A percentile compares a stretch with the other conserved stretches of the same genome.
Evolutionary conservation across 2,329 filamentous ascomycete species (phyloP).

Genomic region (Paraphoma chrysanthemicola): DNA sequence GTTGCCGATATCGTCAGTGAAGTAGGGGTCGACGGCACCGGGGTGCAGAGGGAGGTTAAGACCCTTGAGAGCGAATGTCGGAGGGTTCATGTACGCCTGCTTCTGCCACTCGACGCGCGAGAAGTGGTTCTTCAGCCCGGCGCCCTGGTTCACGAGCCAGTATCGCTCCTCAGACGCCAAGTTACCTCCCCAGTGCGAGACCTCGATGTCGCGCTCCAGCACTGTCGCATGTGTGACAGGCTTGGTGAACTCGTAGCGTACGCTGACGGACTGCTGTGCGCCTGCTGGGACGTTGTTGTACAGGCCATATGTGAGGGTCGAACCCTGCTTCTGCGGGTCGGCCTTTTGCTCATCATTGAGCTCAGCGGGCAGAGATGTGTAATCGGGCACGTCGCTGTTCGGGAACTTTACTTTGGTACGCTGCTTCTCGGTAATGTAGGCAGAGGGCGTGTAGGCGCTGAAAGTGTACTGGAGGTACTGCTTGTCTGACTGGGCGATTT

Average conservation of each 20-base stretch:
- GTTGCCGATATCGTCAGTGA: constrained; percentile 94
- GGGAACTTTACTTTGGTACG: constrained; percentile 96
- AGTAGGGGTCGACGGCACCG: constrained; percentile 88
- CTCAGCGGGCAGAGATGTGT: constrained; percentile 72
- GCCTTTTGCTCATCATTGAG: constrained; percentile 66
- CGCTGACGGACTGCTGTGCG: constrained; percentile 72
- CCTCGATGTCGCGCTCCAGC: constrained; percentile 89
- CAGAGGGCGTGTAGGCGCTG: constrained; percentile 82
- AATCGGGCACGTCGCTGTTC: constrained; percentile 79
- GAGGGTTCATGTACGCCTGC: constrained; percentile 73
- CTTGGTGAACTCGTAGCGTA: constrained; percentile 96
- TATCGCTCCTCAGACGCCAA: constrained; percentile 94
- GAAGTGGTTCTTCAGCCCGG: constrained; percentile 66
- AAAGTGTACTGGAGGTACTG: constrained; percentile 89
- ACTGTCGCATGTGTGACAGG: constrained; percentile 80
- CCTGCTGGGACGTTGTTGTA: constrained; percentile 85
- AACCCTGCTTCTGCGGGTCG: constrained; percentile 82
- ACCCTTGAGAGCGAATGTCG: constrained; percentile 79
- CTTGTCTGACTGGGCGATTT: constrained; percentile 82
- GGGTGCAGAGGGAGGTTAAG: constrained; percentile 79
- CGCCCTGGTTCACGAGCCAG: constrained; percentile 84
- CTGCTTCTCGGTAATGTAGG: constrained; percentile 87
- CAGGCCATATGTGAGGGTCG: constrained; percentile 87
- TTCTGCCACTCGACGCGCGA: constrained; percentile 58
- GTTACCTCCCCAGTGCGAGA: constrained; percentile 98